Percentiles rank a stretch among this genome's conserved stretches.
Conservation (phyloP, 2,329 filamentous ascomycete genomes). For the Pezicula radicicola region DNA sequence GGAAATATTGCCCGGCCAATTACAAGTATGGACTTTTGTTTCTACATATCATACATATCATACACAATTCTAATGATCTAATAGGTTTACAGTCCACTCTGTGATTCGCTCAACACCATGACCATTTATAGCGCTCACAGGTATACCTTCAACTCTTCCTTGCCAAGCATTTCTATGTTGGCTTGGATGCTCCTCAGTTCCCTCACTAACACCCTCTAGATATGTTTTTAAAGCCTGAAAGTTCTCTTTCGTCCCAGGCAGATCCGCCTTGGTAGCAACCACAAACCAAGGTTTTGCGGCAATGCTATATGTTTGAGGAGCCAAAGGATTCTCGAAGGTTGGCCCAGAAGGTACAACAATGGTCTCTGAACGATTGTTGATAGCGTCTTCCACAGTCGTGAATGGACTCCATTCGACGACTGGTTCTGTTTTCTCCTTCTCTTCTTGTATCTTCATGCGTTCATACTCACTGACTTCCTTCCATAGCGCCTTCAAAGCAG, state of each 20-base stretch:
- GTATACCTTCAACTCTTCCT: slow-evolving; percentile 67
- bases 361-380: slow-evolving; percentile 23
- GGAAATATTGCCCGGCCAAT: no score
- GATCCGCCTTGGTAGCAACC: slow-evolving; percentile 87
- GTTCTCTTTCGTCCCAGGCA: slow-evolving; percentile 75
- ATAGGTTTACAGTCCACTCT: slow-evolving; percentile 67
- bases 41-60: no score
- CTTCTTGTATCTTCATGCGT: slow-evolving; percentile 63
- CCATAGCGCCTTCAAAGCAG: slow-evolving; percentile 80
- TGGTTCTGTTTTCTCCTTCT: slow-evolving; percentile 64
- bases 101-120: slow-evolving; percentile 77
- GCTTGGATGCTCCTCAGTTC: slow-evolving; percentile 69
- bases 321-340: slow-evolving; percentile 20
- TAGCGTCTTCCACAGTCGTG: slow-evolving; percentile 38
- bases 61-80: slow-evolving; percentile 33
- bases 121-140: slow-evolving; percentile 84
- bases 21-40: no score
- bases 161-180: slow-evolving; percentile 55
- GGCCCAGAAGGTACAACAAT: slow-evolving; percentile 21
- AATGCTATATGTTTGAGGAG: slow-evolving; percentile 44
- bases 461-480: slow-evolving; percentile 86
- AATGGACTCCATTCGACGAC: slow-evolving; percentile 56
- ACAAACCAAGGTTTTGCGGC: slow-evolving; percentile 97
- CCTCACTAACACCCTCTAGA: slow-evolving; percentile 61
- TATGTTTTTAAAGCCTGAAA: slow-evolving; percentile 70